Conservation (phyloP, 306 rosid species). For the Carpinus fangiana region DNA sequence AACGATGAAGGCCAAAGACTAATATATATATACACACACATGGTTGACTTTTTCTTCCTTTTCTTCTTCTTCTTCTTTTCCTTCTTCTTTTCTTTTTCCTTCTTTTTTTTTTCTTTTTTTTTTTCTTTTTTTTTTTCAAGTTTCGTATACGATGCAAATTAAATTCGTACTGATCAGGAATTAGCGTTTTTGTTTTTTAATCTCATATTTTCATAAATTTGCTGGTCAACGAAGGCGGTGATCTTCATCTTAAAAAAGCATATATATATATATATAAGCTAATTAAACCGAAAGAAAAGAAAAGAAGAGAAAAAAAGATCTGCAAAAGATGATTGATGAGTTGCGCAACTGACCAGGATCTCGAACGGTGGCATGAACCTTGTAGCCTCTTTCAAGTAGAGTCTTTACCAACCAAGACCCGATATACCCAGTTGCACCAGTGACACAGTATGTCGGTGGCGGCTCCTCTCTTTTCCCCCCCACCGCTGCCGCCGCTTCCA, state of each 20-base stretch:
- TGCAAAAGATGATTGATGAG: background rate
- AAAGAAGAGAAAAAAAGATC: background rate
- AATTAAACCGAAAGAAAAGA: background rate
- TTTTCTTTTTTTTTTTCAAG: too few species aligned
- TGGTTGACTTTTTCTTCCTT: too few species aligned
- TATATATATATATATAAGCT: background rate
- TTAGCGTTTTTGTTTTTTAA: too few species aligned
- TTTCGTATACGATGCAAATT: too few species aligned
- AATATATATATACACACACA: too few species aligned
- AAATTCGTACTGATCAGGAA: too few species aligned
- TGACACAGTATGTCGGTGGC: conserved; percentile 55
- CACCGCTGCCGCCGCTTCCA: background rate
- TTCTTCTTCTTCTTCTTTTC: too few species aligned
- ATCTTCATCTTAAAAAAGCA: background rate
- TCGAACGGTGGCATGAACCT: conserved; percentile 74
- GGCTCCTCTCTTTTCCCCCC: conserved; percentile 4
- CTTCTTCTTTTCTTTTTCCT: too few species aligned
- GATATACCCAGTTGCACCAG: conserved; percentile 70
- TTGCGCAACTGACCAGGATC: conserved; percentile 53
- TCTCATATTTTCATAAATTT: too few species aligned
- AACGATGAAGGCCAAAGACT: too few species aligned
- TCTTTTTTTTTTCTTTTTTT: too few species aligned
- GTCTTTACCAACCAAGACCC: conserved; percentile 74
- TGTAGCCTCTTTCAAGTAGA: conserved; percentile 70
- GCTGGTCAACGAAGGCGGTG: too few species aligned